Base-by-base conservation (phyloP, 2,329 filamentous ascomycete genomes). In the Fusarium caatingaense region DNA sequence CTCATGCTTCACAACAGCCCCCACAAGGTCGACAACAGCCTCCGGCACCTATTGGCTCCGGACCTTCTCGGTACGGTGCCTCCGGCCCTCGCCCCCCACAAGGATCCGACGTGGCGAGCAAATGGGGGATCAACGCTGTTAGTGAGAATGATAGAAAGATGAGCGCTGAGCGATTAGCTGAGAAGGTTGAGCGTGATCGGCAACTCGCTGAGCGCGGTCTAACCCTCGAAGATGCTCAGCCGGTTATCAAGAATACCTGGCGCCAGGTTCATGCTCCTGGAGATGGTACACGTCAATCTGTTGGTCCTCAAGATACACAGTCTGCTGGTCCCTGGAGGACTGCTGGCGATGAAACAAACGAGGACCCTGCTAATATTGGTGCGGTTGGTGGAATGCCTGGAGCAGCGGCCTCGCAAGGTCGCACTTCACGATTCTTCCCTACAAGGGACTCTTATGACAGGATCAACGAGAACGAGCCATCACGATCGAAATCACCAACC, bases 381-480 rank as follows among this genome's bases (percentile, higher is more conserved):
- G 72, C 77, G 18, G 76, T 79, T 53, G 76, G 77, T 23, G 64
- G 74, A 15, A 73, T 79, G 28, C 71, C 76, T 8, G 72, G 77
- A 27, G 74, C 70, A n/a, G 70, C 79, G 23, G 73, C 83, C 6
- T 81, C 86, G 37, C 81, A 85, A 62, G 79, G 81, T 21, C 84
- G 88, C 23, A 80, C 84, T 20, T 91, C 89, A 10, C 81, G 88
- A 45, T 91, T 91, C 78, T 91, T 91, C 77, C 89, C 89, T 0
- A 76, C 84, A 4, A 85, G 80, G 57, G 87, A 89, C 71, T 70
- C 78, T 34, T 84, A 84, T 12, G 84, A 86, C 25, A 78, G 82
- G 21, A 61, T 72, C 49, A 71, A 75, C 20, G 62, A 73, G 53
- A 74, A 72, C 25, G 83, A 83, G 46, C 78, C 80, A n/a, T 76